Conservation (phyloP, 2,329 filamentous ascomycete genomes). For the Diaporthe humulicola region DNA sequence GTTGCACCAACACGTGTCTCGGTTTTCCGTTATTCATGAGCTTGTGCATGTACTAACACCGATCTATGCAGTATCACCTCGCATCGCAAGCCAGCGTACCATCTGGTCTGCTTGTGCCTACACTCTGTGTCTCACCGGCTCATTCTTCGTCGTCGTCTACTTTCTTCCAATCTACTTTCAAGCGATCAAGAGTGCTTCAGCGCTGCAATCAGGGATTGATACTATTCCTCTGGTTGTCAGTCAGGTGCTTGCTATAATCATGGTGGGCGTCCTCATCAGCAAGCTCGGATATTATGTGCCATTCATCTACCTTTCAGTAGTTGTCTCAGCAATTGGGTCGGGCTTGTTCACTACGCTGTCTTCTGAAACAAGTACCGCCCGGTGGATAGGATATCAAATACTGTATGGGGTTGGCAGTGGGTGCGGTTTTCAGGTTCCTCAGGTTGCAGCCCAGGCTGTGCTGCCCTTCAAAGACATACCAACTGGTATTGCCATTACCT, state of each 20-base stretch:
- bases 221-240: conserved; percentile 45
- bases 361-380: conserved; percentile 48
- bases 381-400: conserved; percentile 52
- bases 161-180: conserved; percentile 61
- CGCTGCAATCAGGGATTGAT: conserved; percentile 43
- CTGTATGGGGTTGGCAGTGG: conserved; percentile 40
- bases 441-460: not conserved
- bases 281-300: conserved; percentile 44
- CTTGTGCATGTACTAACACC: not conserved
- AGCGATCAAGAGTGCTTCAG: conserved; percentile 47
- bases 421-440: not conserved
- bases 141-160: conserved; percentile 58
- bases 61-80: conserved; percentile 51
- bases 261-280: conserved; percentile 41
- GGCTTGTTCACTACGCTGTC: conserved; percentile 51
- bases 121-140: conserved; percentile 56
- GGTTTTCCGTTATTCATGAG: not conserved
- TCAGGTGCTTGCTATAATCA: conserved; percentile 42
- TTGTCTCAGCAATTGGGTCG: conserved; percentile 51
- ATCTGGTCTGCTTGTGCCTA: conserved; percentile 50
- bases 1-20: not conserved
- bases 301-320: conserved; percentile 44
- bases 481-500: conserved; percentile 4
- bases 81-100: conserved; percentile 57
- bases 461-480: not conserved